A percentile compares a stretch with the other conserved stretches of the same genome.
Evolutionary conservation across 1,139 yeast species (phyloP).

Genomic region (Magnusiomyces magnusii): DNA sequence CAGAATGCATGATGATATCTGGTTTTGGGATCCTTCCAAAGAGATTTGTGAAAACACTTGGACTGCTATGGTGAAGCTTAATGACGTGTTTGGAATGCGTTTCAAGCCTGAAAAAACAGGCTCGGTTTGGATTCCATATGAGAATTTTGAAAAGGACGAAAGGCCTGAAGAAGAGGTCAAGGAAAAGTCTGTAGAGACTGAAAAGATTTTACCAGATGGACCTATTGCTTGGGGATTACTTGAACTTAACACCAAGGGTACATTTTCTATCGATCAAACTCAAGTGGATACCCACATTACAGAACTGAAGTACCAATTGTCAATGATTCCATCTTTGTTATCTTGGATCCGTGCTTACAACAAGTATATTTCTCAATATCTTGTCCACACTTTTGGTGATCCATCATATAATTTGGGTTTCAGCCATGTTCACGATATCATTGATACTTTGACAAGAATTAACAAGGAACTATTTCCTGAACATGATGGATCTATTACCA

Average conservation of each 20-base stretch:
- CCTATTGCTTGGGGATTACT: conserved; percentile 18
- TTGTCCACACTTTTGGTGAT: conserved; percentile 17
- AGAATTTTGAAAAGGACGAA: neutral
- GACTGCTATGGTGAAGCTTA: conserved; percentile 16
- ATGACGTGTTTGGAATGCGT: conserved; percentile 17
- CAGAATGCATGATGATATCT: conserved; percentile 20
- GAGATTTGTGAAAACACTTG: conserved; percentile 17
- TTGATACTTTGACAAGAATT: conserved; percentile 14
- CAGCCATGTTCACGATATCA: conserved; percentile 18
- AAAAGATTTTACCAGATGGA: conserved; percentile 14
- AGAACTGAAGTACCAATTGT: conserved; percentile 17
- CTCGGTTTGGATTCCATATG: neutral
- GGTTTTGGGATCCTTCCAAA: conserved; percentile 19
- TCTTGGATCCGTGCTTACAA: conserved; percentile 19
- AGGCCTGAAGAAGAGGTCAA: neutral
- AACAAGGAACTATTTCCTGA: conserved; percentile 16
- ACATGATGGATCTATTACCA: conserved; percentile 2
- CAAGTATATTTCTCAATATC: conserved; percentile 16
- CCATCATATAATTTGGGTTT: conserved; percentile 15
- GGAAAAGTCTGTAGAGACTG: neutral
- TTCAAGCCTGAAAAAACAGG: conserved; percentile 21
- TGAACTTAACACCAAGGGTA: conserved; percentile 10
- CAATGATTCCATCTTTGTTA: conserved; percentile 12
- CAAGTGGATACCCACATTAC: conserved; percentile 16
- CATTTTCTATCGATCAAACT: conserved; percentile 15